Percentiles rank a stretch among this genome's conserved stretches.
phyloP scores from a whole-genome alignment of 108 stramenopile genomes.

The Skeletonema potamos region DNA sequence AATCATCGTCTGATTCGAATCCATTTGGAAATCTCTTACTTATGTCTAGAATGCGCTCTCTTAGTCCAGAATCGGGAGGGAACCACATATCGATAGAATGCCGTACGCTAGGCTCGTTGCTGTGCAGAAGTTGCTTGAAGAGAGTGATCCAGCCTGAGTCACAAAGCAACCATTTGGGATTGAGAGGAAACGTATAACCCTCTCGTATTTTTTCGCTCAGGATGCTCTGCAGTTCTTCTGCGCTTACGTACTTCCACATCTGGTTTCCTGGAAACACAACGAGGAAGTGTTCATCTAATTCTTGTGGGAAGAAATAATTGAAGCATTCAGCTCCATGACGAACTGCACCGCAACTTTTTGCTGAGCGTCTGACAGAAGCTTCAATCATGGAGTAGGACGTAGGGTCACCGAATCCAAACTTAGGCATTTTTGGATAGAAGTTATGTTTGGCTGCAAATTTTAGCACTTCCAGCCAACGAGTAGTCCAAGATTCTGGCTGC shows the following conservation, averaged over 20 bases:
- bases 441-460: conserved; percentile 26
- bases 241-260: conserved; percentile 48
- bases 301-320: conserved; percentile 68
- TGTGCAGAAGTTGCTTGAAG: conserved; percentile 52
- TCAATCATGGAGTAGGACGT: conserved; percentile 50
- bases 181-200: conserved; percentile 59
- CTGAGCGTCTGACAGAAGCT: conserved; percentile 22
- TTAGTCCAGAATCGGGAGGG: conserved; percentile 54
- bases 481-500: conserved; percentile 47
- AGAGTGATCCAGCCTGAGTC: conserved; percentile 57
- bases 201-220: conserved; percentile 43
- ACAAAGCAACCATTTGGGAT: conserved; percentile 58
- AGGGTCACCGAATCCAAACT: conserved; percentile 58
- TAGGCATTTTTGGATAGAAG: conserved; percentile 42
- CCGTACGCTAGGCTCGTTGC: conserved; percentile 38
- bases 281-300: conserved; percentile 54
- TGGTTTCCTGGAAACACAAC: conserved; percentile 35
- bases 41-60: conserved; percentile 60
- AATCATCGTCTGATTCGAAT: conserved; percentile 13
- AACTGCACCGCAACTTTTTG: conserved; percentile 44
- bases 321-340: conserved; percentile 71
- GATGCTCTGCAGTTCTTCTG: conserved; percentile 39
- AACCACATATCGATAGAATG: conserved; percentile 53
- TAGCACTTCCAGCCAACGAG: conserved; percentile 52
- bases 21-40: conserved; percentile 49